phyloP scores from a whole-genome alignment of 768 basidiomycete genomes.

The Naganishia kalamii region DNA sequence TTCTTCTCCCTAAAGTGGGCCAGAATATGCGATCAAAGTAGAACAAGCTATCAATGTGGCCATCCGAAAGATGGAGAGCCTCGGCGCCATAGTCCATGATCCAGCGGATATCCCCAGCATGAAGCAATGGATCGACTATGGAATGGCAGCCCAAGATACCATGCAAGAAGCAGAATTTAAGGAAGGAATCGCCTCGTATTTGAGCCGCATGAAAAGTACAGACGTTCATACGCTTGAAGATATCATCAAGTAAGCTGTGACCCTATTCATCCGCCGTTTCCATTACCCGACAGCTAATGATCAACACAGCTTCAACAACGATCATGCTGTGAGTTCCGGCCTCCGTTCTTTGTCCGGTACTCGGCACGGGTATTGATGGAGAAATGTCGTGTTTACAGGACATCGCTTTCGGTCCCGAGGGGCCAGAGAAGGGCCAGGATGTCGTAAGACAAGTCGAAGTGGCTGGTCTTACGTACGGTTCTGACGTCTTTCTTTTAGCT shows the following conservation, averaged over 20 bases:
- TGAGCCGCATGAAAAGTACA: not conserved
- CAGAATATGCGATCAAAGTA: not conserved
- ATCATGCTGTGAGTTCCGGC: conserved; percentile 4
- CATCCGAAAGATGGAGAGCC: not conserved
- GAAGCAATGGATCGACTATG: not conserved
- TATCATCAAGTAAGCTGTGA: conserved; percentile 15
- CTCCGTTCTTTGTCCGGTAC: no score
- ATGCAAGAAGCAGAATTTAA: conserved; percentile 11
- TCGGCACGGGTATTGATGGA: no score
- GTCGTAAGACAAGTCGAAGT: no score
- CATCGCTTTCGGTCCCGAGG: not conserved
- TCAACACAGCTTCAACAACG: no score
- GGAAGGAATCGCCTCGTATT: conserved; percentile 5
- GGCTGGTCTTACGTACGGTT: no score
- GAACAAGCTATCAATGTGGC: not conserved
- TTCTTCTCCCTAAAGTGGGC: no score
- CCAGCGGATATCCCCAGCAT: not conserved
- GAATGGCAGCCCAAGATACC: not conserved
- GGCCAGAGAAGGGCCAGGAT: no score
- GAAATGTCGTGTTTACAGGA: not conserved
- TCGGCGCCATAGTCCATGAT: not conserved
- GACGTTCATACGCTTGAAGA: conserved; percentile 11
- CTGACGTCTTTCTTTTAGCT: no score
- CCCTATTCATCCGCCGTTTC: no score
- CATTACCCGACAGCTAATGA: no score